These are phyloP conservation scores for Anacardium occidentale DNA, from an alignment of 345 rosid genomes.

Conservation along the genomic window DNA sequence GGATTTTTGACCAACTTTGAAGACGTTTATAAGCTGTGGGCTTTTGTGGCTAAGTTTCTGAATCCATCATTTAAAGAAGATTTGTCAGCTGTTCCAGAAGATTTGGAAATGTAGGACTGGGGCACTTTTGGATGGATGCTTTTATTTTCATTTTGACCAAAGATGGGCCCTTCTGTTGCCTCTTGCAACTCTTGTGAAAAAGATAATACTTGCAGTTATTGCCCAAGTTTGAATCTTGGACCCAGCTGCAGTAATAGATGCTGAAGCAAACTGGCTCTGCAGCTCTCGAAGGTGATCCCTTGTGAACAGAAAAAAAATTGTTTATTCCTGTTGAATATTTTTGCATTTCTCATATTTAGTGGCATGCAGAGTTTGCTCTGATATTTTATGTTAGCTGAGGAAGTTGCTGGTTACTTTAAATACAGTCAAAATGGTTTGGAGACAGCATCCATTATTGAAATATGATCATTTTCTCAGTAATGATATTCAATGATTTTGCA, in stretches of 20 bases:
- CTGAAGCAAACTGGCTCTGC: conserved; percentile 14
- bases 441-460: conserved; percentile 8
- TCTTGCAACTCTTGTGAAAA: conserved; percentile 13
- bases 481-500: neutral
- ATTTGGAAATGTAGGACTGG: conserved; percentile 35
- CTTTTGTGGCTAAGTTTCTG: conserved; percentile 57
- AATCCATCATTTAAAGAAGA: conserved; percentile 44
- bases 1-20: conserved; percentile 69
- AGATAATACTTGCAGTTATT: neutral
- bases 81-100: conserved; percentile 43
- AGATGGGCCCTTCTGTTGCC: conserved; percentile 10
- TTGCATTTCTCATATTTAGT: conserved; percentile 22
- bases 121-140: conserved; percentile 6
- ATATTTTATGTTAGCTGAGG: conserved; percentile 21
- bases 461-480: conserved; percentile 3
- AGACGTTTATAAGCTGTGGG: conserved; percentile 70
- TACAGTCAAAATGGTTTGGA: conserved; percentile 18
- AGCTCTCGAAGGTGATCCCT: conserved; percentile 14
- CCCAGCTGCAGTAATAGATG: conserved; percentile 21
- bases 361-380: conserved; percentile 36
- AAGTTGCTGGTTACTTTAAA: conserved; percentile 21
- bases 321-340: conserved; percentile 31
- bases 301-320: conserved; percentile 30
- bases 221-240: conserved; percentile 9
- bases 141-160: conserved; percentile 13